A percentile compares a stretch with the other conserved stretches of the same genome.
Conservation (phyloP, 257 asterid genomes). For the Solanum verrucosum region DNA sequence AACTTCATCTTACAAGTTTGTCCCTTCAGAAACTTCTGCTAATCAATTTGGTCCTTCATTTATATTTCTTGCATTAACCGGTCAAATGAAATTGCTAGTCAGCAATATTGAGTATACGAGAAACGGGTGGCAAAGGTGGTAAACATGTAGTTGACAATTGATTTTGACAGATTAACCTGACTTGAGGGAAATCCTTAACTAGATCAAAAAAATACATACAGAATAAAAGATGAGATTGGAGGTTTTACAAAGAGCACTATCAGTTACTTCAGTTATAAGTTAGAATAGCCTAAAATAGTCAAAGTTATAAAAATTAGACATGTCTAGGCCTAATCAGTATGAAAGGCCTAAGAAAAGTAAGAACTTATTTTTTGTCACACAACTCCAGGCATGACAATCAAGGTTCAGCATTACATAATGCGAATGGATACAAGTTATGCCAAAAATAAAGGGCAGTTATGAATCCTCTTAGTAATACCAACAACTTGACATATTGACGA, state of each 20-base stretch:
- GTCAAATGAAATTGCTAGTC: neutral
- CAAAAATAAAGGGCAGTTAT: neutral
- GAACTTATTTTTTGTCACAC: neutral
- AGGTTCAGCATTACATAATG: neutral
- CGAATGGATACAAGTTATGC: neutral
- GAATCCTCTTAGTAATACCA: neutral
- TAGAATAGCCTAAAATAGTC: neutral
- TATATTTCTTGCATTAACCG: neutral
- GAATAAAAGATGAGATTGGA: neutral
- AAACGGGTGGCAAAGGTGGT: neutral
- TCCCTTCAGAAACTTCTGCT: neutral
- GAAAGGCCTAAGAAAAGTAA: neutral
- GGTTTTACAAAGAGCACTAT: neutral
- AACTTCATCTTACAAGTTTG: neutral
- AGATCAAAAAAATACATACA: neutral
- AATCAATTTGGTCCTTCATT: neutral
- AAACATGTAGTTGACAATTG: neutral
- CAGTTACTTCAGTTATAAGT: neutral
- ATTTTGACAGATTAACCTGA: neutral
- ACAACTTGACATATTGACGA: neutral
- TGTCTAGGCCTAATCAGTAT: neutral
- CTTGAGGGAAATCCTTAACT: neutral
- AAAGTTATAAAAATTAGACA: neutral
- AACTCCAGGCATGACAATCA: neutral
- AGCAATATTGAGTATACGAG: neutral